Conservation (phyloP, 1,139 yeast species). For the Hansenula anomala region DNA sequence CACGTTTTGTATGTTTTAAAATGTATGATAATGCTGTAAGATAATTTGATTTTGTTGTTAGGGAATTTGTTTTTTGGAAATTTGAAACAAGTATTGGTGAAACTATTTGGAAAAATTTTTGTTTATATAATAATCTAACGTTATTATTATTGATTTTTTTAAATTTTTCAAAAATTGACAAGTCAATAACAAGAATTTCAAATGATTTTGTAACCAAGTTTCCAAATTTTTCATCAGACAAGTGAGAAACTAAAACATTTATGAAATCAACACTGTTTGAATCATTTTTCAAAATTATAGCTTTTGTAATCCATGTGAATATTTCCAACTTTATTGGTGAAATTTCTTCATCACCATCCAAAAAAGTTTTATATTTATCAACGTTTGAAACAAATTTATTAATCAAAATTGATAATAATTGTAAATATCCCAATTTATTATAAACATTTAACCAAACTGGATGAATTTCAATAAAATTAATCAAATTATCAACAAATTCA, state of each 20-base stretch:
- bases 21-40: conserved; percentile 65
- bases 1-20: conserved; percentile 58
- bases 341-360: background rate
- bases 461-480: background rate
- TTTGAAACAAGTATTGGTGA: conserved; percentile 43
- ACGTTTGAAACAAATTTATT: conserved; percentile 43
- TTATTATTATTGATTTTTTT: conserved; percentile 53
- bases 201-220: conserved; percentile 43
- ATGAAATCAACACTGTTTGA: conserved; percentile 36
- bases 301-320: conserved; percentile 68
- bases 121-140: conserved; percentile 69
- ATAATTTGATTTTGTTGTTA: conserved; percentile 38
- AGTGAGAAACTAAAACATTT: conserved; percentile 30
- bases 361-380: background rate
- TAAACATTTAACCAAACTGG: conserved; percentile 22
- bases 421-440: conserved; percentile 52
- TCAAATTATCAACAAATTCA: conserved; percentile 7
- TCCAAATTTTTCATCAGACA: conserved; percentile 31
- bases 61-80: conserved; percentile 26
- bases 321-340: conserved; percentile 38
- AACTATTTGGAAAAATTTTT: conserved; percentile 60
- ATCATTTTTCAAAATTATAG: conserved; percentile 57
- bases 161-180: conserved; percentile 51
- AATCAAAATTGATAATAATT: conserved; percentile 50
- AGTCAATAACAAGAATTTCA: conserved; percentile 62